phyloP scores from a whole-genome alignment of 352 stramenopile species.

The Phytophthora europaea region DNA sequence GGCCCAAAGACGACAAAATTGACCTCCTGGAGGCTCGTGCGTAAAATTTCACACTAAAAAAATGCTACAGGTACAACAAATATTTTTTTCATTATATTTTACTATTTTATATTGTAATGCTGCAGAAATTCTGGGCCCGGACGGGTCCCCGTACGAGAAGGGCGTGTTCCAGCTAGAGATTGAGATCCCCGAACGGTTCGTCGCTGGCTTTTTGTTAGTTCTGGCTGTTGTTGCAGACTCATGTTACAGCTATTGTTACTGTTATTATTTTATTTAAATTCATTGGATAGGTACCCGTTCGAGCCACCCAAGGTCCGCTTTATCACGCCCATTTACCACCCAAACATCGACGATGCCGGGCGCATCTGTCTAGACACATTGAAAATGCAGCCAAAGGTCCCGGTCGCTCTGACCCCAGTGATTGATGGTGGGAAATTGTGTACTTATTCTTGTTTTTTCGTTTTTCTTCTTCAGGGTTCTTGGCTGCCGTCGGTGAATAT shows the following conservation, averaged over 20 bases:
- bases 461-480: slow-evolving; percentile 63
- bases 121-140: slow-evolving; percentile 82
- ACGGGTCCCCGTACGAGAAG: slow-evolving; percentile 86
- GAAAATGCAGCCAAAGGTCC: slow-evolving; percentile 92
- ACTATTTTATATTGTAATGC: background rate
- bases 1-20: slow-evolving; percentile 80
- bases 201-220: background rate
- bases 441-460: background rate
- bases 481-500: slow-evolving; percentile 95
- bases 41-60: slow-evolving; percentile 14
- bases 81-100: slow-evolving; percentile 9
- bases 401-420: background rate
- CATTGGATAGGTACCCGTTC: slow-evolving; percentile 76
- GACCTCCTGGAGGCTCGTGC: slow-evolving; percentile 81
- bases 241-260: background rate
- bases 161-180: slow-evolving; percentile 81
- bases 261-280: slow-evolving; percentile 2
- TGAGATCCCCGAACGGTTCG: slow-evolving; percentile 67
- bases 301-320: slow-evolving; percentile 87
- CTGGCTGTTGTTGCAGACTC: background rate
- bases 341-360: slow-evolving; percentile 88
- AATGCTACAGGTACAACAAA: background rate
- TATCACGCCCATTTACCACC: slow-evolving; percentile 85
- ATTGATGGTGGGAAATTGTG: background rate
- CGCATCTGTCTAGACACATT: slow-evolving; percentile 93